Conservation (phyloP, 1,284 basidiomycete genomes). For the Leucoagaricus sp. region DNA sequence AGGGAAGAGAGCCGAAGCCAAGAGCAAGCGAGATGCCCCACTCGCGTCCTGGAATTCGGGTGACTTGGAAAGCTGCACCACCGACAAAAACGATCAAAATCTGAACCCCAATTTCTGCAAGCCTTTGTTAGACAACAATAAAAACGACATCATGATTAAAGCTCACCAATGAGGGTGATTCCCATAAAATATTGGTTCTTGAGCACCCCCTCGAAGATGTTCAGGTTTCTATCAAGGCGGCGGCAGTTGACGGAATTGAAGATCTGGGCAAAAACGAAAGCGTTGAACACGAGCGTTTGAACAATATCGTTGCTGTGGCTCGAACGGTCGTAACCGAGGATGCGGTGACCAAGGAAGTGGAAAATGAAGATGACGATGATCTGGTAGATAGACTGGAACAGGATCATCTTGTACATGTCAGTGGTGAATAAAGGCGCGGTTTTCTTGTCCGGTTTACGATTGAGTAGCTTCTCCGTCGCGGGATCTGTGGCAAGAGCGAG, state of each 20-base stretch:
- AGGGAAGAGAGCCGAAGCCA: conserved; percentile 85
- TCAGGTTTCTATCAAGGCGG: conserved; percentile 82
- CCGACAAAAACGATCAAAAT: conserved; percentile 91
- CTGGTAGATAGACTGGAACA: conserved; percentile 90
- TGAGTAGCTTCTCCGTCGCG: conserved; percentile 77
- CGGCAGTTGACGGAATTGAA: conserved; percentile 94
- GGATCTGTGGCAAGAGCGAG: conserved; percentile 97
- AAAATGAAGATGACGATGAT: conserved; percentile 84
- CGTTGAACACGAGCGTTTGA: conserved; percentile 92
- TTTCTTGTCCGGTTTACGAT: conserved; percentile 91
- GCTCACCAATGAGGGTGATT: conserved; percentile 83
- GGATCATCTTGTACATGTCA: conserved; percentile 95
- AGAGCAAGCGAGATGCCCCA: conserved; percentile 94
- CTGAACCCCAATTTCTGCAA: conserved; percentile 83
- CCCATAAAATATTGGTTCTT: conserved; percentile 85
- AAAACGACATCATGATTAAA: not conserved
- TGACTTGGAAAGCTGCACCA: conserved; percentile 92
- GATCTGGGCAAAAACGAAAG: conserved; percentile 96
- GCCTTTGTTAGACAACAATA: not conserved
- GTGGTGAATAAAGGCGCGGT: conserved; percentile 87
- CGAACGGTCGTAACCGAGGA: conserved; percentile 62
- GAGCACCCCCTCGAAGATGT: conserved; percentile 86
- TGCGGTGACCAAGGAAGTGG: conserved; percentile 80
- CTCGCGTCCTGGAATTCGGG: conserved; percentile 73
- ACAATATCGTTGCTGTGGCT: conserved; percentile 45